phyloP scores from a whole-genome alignment of 495 filamentous ascomycete genomes.

The Neurospora pannonica region DNA sequence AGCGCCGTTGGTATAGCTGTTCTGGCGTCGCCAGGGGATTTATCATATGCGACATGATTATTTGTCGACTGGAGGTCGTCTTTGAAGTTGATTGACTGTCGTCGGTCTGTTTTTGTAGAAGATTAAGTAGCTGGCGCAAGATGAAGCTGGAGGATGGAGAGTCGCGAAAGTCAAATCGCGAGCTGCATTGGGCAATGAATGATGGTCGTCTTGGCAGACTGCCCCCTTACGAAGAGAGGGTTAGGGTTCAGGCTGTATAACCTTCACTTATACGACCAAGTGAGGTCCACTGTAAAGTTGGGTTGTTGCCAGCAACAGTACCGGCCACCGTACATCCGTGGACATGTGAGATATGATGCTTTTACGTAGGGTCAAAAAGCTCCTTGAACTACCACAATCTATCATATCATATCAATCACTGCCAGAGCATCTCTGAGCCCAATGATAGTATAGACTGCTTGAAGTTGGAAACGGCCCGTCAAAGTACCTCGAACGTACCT shows the following conservation, averaged over 20 bases:
- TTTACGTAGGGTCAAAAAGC: neutral
- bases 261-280: neutral
- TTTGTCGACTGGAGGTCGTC: neutral
- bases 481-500: neutral
- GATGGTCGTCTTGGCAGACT: neutral
- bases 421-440: neutral
- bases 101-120: neutral
- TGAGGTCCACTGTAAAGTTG: neutral
- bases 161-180: neutral
- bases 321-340: neutral
- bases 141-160: neutral
- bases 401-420: neutral
- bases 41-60: conserved; percentile 50
- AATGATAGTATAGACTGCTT: neutral
- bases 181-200: neutral
- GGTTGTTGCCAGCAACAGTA: neutral
- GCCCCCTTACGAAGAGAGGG: neutral
- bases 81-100: neutral
- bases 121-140: neutral
- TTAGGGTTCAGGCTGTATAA: neutral
- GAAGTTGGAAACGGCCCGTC: neutral
- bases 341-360: no score
- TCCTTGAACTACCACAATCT: neutral
- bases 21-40: conserved; percentile 80
- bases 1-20: conserved; percentile 52